These are phyloP conservation scores for Ustilago nuda DNA, from an alignment of 1,284 basidiomycete species.

Conservation along the genomic window DNA sequence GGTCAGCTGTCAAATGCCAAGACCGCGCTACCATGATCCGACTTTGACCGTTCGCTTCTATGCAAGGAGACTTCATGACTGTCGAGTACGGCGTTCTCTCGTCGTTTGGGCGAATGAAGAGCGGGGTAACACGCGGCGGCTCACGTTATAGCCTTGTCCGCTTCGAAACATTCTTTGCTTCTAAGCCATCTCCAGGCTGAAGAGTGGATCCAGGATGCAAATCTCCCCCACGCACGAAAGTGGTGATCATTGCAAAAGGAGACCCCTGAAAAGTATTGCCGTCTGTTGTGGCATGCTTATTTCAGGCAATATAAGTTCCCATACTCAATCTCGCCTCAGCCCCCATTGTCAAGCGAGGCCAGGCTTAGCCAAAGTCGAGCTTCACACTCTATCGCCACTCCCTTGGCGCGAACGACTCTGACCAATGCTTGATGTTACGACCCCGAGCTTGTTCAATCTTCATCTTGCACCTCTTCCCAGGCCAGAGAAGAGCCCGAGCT, in stretches of 20 bases:
- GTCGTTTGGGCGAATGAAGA: neutral
- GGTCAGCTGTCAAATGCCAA: slow-evolving; percentile 1
- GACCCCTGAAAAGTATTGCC: slow-evolving; percentile 1
- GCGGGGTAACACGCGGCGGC: slow-evolving; percentile 3
- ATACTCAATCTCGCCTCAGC: slow-evolving; percentile 7
- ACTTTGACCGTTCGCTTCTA: neutral
- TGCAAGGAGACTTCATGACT: neutral
- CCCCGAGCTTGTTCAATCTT: neutral
- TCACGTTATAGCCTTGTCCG: neutral
- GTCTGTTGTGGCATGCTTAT: neutral
- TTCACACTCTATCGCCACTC: neutral
- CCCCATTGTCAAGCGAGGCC: slow-evolving; percentile 10
- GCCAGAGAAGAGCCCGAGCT: neutral
- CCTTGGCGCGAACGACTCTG: slow-evolving; percentile 1
- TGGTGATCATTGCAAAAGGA: neutral
- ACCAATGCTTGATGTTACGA: neutral
- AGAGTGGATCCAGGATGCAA: neutral
- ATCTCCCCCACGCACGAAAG: slow-evolving; percentile 4
- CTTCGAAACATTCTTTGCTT: neutral
- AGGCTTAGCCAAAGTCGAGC: slow-evolving; percentile 14
- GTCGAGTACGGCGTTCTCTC: neutral
- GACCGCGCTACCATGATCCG: slow-evolving; percentile 1
- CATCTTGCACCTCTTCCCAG: neutral
- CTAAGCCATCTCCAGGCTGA: neutral
- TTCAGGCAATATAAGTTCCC: slow-evolving; percentile 7